Evolutionary conservation across 768 basidiomycete genomes (phyloP).

Genomic region (Russula abietina): DNA sequence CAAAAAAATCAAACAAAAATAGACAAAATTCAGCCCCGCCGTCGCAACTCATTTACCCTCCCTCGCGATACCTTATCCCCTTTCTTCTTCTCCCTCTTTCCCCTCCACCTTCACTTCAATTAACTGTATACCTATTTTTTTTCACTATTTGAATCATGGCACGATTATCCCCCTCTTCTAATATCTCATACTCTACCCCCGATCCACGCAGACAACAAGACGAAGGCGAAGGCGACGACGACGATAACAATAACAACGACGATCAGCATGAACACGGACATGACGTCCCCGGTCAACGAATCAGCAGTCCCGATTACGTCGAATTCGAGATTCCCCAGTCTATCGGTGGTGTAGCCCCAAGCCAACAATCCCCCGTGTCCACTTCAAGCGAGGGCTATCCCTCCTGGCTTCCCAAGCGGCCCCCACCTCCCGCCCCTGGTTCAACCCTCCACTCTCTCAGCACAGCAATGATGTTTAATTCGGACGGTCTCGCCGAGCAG

Average conservation of each 20-base stretch:
- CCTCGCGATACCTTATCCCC: not conserved
- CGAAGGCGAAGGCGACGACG: not conserved
- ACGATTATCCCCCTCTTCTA: conserved; percentile 13
- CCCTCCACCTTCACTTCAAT: not conserved
- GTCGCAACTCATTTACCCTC: not conserved
- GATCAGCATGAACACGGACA: not conserved
- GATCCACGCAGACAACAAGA: not conserved
- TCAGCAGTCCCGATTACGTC: not conserved
- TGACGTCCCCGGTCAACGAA: not conserved
- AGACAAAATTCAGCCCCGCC: not conserved
- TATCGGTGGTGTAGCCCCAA: not conserved
- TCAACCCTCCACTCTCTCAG: conserved; percentile 61
- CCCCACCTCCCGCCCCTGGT: conserved; percentile 67
- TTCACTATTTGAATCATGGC: conserved; percentile 1
- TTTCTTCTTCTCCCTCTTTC: not conserved
- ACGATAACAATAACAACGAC: not conserved
- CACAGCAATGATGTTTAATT: conserved; percentile 32
- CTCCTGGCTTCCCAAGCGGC: conserved; percentile 76
- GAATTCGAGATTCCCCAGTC: not conserved
- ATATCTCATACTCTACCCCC: conserved; percentile 2
- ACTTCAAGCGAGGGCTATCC: conserved; percentile 60
- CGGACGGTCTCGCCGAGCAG: conserved; percentile 20
- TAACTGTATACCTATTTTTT: conserved; percentile 7
- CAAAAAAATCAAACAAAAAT: conserved; percentile 7
- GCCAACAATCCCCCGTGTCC: conserved; percentile 3